Percentiles rank a stretch among this genome's conserved stretches.
These are phyloP conservation scores for Sordariomycetes sp. DNA, from an alignment of 2,329 filamentous ascomycete species.

Conservation along the genomic window DNA sequence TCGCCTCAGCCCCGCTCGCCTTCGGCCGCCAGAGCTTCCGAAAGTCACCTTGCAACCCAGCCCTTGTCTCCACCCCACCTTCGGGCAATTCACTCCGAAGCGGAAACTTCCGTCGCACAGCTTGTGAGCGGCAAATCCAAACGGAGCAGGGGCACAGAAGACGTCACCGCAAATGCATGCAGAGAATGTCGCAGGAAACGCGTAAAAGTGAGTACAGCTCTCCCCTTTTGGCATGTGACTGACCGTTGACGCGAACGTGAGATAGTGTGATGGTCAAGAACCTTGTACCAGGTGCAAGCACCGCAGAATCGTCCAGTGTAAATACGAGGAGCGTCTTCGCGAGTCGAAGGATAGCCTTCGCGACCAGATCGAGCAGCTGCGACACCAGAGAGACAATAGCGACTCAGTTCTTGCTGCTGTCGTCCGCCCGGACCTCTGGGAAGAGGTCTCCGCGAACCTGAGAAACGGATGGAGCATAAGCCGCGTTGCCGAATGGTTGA, in stretches of 20 bases:
- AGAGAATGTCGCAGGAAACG: conserved; percentile 53
- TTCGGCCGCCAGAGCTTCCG: no score
- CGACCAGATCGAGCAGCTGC: conserved; percentile 46
- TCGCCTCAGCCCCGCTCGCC: no score
- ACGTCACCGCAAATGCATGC: conserved; percentile 50
- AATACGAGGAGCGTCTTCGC: conserved; percentile 52
- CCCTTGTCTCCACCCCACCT: no score
- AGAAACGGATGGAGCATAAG: conserved; percentile 44
- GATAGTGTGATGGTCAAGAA: conserved; percentile 46
- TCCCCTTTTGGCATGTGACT: not conserved
- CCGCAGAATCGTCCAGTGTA: conserved; percentile 44
- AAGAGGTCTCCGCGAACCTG: conserved; percentile 42
- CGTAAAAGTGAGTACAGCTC: conserved; percentile 36
- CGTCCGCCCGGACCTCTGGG: conserved; percentile 35
- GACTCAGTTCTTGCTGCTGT: conserved; percentile 47
- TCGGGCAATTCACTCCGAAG: no score
- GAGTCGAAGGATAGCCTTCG: conserved; percentile 54
- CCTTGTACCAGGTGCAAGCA: conserved; percentile 44
- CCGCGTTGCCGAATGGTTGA: conserved; percentile 44
- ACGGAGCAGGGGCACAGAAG: conserved; percentile 40
- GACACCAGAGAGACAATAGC: conserved; percentile 40
- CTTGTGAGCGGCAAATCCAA: conserved; percentile 23
- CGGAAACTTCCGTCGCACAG: no score
- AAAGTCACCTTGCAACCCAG: no score
- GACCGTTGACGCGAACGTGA: not conserved